Evolutionary conservation across 1,284 basidiomycete genomes (phyloP).

Genomic region (Ustilago shanxiensis): DNA sequence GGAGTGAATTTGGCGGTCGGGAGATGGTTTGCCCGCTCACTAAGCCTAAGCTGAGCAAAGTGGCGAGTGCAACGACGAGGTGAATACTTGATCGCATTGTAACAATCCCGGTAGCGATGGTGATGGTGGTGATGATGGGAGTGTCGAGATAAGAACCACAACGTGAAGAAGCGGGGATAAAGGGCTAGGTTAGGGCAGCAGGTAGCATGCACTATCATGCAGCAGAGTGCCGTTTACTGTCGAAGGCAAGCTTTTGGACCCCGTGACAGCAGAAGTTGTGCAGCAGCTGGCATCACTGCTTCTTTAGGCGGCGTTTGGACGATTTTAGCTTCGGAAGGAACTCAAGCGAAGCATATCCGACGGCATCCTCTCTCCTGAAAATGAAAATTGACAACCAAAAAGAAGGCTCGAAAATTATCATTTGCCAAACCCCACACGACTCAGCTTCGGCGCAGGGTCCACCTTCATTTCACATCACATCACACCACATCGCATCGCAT

Average conservation of each 20-base stretch:
- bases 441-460: constrained; percentile 22
- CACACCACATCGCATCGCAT: background rate
- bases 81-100: background rate
- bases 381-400: background rate
- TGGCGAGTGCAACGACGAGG: background rate
- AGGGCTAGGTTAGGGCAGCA: background rate
- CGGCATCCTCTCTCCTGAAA: background rate
- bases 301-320: no score
- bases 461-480: constrained; percentile 1
- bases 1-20: constrained; percentile 24
- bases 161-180: background rate
- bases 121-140: background rate
- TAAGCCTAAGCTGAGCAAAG: background rate
- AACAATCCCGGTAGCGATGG: background rate
- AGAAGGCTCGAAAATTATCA: background rate
- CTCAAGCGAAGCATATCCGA: constrained; percentile 3
- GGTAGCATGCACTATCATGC: no score
- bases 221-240: no score
- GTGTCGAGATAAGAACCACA: background rate
- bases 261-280: constrained; percentile 3
- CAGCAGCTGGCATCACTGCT: background rate
- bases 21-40: constrained; percentile 19
- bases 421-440: background rate
- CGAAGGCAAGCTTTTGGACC: background rate
- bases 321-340: constrained; percentile 11